Evolutionary conservation across 371 early-diverging fungal species (phyloP), one percentile per base, ranked within the genome.

Genomic region (Mortierella sp.): DNA sequence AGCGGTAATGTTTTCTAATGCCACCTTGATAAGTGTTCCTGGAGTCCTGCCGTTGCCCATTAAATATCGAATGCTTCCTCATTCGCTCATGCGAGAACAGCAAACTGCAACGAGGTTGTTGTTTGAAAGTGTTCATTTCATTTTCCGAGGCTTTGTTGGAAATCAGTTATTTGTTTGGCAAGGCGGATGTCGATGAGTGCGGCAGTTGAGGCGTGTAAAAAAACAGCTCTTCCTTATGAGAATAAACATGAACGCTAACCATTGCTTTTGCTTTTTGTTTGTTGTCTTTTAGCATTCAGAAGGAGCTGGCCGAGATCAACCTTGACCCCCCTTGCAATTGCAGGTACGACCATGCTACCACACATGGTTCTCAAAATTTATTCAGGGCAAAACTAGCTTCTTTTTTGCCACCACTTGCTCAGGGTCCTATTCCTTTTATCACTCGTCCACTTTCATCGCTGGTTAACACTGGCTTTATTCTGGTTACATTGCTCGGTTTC

Each of bases 321-420:
- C 91, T 98, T 61, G 98, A 98, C 87, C 99, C 99, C 21, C 99
- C 99, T 48, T 94, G 94, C 81, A 96, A 97, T 88, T 96, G 97
- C 95, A 96, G 94, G 93, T 94, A 91, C 43, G 77, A 67, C 24
- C 21, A 69, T 72, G 48, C 46, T 34, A 61, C 43, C n/a, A n/a
- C 19, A 57, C 37, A 28, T 69, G 13, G 3, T 31, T 13, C 5
- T 37, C 64, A 19, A 37, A 50, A 21, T 37, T 37, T 64, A 40
- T 70, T 24, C 10, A 19, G 10, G 59, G 0, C 31, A 31, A 13
- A 31, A 16, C 19, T 16, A 5, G 26, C n/a, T 51, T 28, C 71
- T 34, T 48, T 48, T 51, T 48, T 48, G 71, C 71, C 71, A 44
- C 31, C 26, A 19, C 9, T 46, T 10, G 48, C 9, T 46, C 48